Evolutionary conservation across 73 alveolate genomes (phyloP), one percentile per base, ranked within the genome.

Genomic region (Blepharisma stoltei): DNA sequence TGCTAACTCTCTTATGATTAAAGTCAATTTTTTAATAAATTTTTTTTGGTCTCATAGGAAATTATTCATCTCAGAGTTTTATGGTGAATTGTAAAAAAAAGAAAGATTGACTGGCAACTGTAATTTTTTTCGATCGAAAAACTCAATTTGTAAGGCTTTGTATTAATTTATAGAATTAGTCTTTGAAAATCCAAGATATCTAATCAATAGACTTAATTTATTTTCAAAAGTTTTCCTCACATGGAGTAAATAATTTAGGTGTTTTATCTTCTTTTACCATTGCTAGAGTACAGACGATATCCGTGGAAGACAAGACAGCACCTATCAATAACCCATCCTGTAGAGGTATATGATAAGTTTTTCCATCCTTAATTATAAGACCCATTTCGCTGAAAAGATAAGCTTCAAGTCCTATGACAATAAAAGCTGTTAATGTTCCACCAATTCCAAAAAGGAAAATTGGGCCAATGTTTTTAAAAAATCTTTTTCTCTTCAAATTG

Each of bases 271-370:
- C 98, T 76, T 86, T 93, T 55, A 96, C 95, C 70, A 96, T 78
- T 9, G 98, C 91, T 21, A 93, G 82, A 7, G 98, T 98, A n/a
- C 98, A 98, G 7, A 96, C 96, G 41, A 98, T 86, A 83, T 96
- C 99, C 32, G 99, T 94, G 20, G 99, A 98, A 45, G 97, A 96
- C 46, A 96, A 87, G 32, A 93, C 95, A 6, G 98, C 88, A 25
- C 97, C 93, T 81, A 89, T 82, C 60, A 92, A 79, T 20, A 84
- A 73, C 49, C 83, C 81, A 78, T 85, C 96, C 70, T 81, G 77
- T 6, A 77, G 52, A 54, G 71, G 55, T 55, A 54, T 78, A 80
- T 83, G 81, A 20, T 77, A 67, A 77, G 89, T 84, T 65, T 82
- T 80, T 67, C 80, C 81, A 54, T 87, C 81, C 23, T 83, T 81